phyloP scores from a whole-genome alignment of 2,329 filamentous ascomycete genomes.

The Botrytis galanthina region DNA sequence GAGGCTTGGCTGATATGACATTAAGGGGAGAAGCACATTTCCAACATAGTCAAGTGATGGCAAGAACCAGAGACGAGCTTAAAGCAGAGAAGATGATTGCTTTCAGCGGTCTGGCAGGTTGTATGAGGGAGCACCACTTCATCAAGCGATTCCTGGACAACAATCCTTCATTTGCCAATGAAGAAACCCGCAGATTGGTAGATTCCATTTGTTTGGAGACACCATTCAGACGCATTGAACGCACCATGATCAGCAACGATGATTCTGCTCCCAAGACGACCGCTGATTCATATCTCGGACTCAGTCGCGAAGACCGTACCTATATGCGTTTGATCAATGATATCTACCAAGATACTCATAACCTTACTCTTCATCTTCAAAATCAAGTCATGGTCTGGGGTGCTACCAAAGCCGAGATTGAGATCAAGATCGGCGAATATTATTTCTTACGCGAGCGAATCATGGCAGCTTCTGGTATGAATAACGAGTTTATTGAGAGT shows the following conservation, averaged over 20 bases:
- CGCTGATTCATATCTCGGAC: not conserved
- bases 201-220: not conserved
- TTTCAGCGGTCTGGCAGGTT: constrained; percentile 2
- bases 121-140: constrained; percentile 11
- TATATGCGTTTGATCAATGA: constrained; percentile 13
- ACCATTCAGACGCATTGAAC: constrained; percentile 7
- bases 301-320: constrained; percentile 2
- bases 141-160: constrained; percentile 1
- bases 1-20: not conserved
- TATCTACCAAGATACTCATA: constrained; percentile 9
- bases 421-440: constrained; percentile 7
- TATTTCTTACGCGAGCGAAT: constrained; percentile 1
- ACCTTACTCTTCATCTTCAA: constrained; percentile 11
- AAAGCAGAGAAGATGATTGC: constrained; percentile 12
- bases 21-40: constrained; percentile 12
- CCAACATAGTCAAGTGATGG: constrained; percentile 9
- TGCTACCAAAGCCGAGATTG: constrained; percentile 2
- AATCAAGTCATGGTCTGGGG: constrained; percentile 8
- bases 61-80: not conserved
- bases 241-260: constrained; percentile 7
- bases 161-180: not conserved
- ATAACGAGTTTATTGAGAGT: constrained; percentile 1
- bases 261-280: not conserved
- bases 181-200: not conserved
- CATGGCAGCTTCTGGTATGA: constrained; percentile 10